Evolutionary conservation across 2,329 filamentous ascomycete species (phyloP).

Genomic region (Trichoderma koningii): DNA sequence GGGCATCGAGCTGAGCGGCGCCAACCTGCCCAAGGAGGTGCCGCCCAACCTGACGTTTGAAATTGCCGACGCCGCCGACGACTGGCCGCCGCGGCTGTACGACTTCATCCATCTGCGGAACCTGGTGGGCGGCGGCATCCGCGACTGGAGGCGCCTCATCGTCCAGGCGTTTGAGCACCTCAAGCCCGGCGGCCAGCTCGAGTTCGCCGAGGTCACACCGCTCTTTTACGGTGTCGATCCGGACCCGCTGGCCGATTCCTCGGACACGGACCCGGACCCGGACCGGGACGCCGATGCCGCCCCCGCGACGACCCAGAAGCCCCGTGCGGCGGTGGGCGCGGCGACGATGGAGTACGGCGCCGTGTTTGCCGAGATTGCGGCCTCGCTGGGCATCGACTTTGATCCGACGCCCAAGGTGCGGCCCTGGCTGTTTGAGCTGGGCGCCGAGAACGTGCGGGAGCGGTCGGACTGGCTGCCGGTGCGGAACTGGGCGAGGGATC

Average conservation of each 20-base stretch:
- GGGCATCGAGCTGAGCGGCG: conserved; percentile 46
- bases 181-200: conserved; percentile 48
- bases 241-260: conserved; percentile 28
- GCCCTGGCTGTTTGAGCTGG: conserved; percentile 41
- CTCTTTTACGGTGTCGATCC: conserved; percentile 45
- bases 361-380: conserved; percentile 36
- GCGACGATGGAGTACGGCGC: conserved; percentile 42
- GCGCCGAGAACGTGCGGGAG: conserved; percentile 46
- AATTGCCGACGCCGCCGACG: conserved; percentile 59
- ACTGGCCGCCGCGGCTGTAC: conserved; percentile 41
- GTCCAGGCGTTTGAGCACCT: conserved; percentile 44
- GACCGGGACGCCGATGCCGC: not conserved
- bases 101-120: conserved; percentile 50
- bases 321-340: conserved; percentile 31
- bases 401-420: conserved; percentile 44
- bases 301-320: not conserved
- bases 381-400: conserved; percentile 42
- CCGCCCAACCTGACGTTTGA: conserved; percentile 62
- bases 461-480: conserved; percentile 47
- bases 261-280: not conserved
- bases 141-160: conserved; percentile 44
- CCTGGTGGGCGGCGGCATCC: conserved; percentile 49
- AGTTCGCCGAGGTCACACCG: conserved; percentile 47
- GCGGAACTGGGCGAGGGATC: conserved; percentile 45
- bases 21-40: conserved; percentile 47